phyloP scores from a whole-genome alignment of 805 yeast genomes.

The Vanderwaltozyma polyspora region DNA sequence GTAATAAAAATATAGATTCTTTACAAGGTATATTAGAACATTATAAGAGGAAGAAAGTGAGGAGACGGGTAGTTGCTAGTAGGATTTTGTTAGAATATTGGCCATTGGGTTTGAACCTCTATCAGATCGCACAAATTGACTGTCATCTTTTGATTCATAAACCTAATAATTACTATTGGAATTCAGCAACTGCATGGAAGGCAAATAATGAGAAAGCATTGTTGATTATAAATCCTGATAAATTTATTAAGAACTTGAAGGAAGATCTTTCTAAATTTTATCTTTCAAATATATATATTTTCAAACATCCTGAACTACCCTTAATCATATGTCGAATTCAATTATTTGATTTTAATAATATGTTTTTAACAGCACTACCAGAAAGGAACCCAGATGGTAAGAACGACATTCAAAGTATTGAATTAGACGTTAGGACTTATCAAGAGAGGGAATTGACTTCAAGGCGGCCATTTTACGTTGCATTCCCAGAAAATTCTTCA shows the following conservation, averaged over 20 bases:
- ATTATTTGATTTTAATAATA: conserved; percentile 43
- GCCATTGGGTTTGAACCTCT: conserved; percentile 18
- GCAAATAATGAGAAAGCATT: conserved; percentile 18
- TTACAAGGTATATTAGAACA: conserved; percentile 5
- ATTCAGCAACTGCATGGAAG: conserved; percentile 20
- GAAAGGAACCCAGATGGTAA: neutral
- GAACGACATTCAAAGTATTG: neutral
- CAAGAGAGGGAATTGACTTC: conserved; percentile 36
- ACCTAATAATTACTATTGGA: conserved; percentile 34
- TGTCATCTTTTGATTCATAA: conserved; percentile 52
- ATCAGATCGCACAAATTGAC: conserved; percentile 63
- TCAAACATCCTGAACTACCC: conserved; percentile 54
- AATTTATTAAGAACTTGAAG: conserved; percentile 39
- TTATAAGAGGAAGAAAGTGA: conserved; percentile 7
- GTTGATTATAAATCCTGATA: conserved; percentile 35
- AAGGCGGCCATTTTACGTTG: conserved; percentile 52
- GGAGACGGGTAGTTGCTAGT: conserved; percentile 7
- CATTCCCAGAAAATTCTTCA: conserved; percentile 57
- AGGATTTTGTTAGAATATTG: conserved; percentile 13
- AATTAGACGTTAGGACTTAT: neutral
- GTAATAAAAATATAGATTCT: neutral
- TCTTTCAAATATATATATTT: conserved; percentile 53
- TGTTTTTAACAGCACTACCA: neutral
- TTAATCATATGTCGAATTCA: conserved; percentile 54
- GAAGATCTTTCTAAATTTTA: conserved; percentile 40